Base-by-base conservation (phyloP, 306 rosid genomes). In the Cucurbita pepo region DNA sequence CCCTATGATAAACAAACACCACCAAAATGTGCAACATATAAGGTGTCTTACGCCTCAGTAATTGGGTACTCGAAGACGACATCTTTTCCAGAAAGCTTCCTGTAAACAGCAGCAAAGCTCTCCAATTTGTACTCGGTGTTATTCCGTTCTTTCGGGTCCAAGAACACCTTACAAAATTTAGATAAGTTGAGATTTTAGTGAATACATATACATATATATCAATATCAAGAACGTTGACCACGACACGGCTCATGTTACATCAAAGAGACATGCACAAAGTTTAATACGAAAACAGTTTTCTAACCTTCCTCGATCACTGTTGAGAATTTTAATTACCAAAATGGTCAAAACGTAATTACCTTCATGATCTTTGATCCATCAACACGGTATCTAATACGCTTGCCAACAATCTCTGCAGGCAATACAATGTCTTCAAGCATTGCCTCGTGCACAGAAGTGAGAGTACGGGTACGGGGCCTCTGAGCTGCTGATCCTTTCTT, bases 321-420 rank as follows among this genome's bases (percentile, higher is more conserved):
- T 4, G 9, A 62, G 48, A 36, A 61, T 16, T 2, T 38, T 1
- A 1, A 38, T 38, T 1, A 38, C 5, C 69, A 60, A 34, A 60
- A 30, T 30, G 1, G 34, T 30, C 34, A 2, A 40, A 54, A 43
- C 40, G 16, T 14, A 41, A 44, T 75, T 74, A 89, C 97, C 96
- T 91, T 91, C 88, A 88, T 83, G 25, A 88, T 86, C 86, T 87
- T 91, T 71, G 97, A 82, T 57, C 97, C 96, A 79, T 91, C 97
- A 61, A 89, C 34, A 9, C 85, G 54, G 63, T 86, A 91, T 81
- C 96, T 82, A 77, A 16, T 69, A 11, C 97, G 90, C 83, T 91
- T 91, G n/a, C 97, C 97, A 66, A 85, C 91, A 83, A 89, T 91
- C 82, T 91, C 97, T 74, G 97, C 97, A 57, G 97, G 97, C 57